Evolutionary conservation across 73 alveolate species (phyloP), one percentile per base, ranked within the genome.

Genomic region (Symbiodinium pilosum): DNA sequence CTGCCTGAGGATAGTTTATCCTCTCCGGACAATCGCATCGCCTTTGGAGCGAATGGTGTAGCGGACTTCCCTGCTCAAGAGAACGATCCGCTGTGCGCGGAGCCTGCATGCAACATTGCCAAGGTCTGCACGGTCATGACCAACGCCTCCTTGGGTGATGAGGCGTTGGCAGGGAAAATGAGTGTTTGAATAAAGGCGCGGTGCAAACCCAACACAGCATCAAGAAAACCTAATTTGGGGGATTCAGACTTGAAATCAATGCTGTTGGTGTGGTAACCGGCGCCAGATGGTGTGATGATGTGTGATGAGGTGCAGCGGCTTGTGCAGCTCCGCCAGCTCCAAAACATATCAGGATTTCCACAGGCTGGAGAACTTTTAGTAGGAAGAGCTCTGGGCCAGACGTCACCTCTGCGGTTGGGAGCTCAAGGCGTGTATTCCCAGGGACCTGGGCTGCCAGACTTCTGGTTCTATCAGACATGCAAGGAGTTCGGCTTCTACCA

Each of bases 401-500:
- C 81, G 9, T 64, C 81, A 28, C 30, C 81, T 20, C 30, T 64
- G 38, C 81, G 81, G 2, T 14, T 73, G 85, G 85, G 85, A 42
- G 44, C 34, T 26, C 41, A 73, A 2, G 85, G 85, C 51, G 7
- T 73, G 44, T 73, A 73, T 26, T n/a, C 30, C 11, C 44, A n/a
- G 14, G 43, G 28, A 8, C 26, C 41, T 36, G 85, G 28, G 43
- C 85, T 73, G 32, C 85, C 85, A 26, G 85, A 73, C 85, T 73
- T 73, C 28, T 73, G 85, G 85, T 88, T 88, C 69, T 88, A 59
- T 36, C 95, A 88, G 87, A 88, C 95, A 83, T 88, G 95, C 69
- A 88, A 64, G 51, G 95, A 88, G 95, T 88, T 88, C 68, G 95
- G 95, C 34, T 88, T 88, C 95, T 88, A 88, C 95, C 95, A 88